phyloP scores from a whole-genome alignment of 805 yeast species.

The Phaffomyces antillensis region DNA sequence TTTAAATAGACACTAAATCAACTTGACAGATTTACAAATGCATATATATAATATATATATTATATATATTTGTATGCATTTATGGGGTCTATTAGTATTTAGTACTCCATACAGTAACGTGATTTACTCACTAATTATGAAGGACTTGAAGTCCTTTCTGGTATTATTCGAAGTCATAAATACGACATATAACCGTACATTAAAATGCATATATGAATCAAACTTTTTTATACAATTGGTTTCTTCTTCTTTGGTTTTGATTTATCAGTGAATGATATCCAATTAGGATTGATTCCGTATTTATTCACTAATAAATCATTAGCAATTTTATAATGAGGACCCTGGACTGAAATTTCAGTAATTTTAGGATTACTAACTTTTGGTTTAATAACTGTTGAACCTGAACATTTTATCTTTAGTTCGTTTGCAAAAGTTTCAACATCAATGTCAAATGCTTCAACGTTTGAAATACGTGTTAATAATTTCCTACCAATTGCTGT shows the following conservation, averaged over 20 bases:
- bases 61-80: too few species aligned
- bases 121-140: too few species aligned
- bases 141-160: too few species aligned
- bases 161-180: too few species aligned
- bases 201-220: too few species aligned
- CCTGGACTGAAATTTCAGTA: slow-evolving; percentile 80
- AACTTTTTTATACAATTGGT: not conserved
- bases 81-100: too few species aligned
- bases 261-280: slow-evolving; percentile 63
- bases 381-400: slow-evolving; percentile 71
- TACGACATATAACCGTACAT: too few species aligned
- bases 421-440: slow-evolving; percentile 60
- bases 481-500: slow-evolving; percentile 76
- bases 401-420: slow-evolving; percentile 76
- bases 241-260: slow-evolving; percentile 46
- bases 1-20: too few species aligned
- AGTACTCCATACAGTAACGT: too few species aligned
- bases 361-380: slow-evolving; percentile 47
- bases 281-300: slow-evolving; percentile 55
- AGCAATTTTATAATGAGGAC: slow-evolving; percentile 68
- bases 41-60: too few species aligned
- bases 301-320: slow-evolving; percentile 48
- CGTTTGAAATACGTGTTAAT: slow-evolving; percentile 63
- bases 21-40: too few species aligned
- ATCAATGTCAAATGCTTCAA: slow-evolving; percentile 61